These are phyloP conservation scores for Gracilaria domingensis DNA, from an alignment of 23 red algal species.

Conservation along the genomic window DNA sequence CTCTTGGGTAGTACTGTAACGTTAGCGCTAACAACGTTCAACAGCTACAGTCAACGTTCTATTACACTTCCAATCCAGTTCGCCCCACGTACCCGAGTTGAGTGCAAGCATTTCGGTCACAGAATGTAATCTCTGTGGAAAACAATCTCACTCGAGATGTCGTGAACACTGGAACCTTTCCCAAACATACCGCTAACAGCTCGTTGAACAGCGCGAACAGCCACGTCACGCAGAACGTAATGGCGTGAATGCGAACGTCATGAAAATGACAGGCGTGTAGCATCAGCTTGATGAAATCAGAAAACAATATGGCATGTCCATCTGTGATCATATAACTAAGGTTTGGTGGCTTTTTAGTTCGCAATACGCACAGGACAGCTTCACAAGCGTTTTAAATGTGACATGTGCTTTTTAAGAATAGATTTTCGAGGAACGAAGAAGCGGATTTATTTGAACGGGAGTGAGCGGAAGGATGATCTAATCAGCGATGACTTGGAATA, in stretches of 20 bases:
- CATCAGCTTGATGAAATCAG: constrained; percentile 19
- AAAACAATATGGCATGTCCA: constrained; percentile 39
- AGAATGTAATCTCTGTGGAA: constrained; percentile 41
- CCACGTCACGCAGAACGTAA: constrained; percentile 42
- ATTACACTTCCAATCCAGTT: neutral
- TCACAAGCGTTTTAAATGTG: constrained; percentile 60
- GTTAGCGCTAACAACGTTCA: too few relatives aligned
- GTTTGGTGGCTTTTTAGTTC: constrained; percentile 7
- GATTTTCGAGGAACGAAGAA: too few relatives aligned
- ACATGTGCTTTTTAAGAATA: constrained; percentile 51
- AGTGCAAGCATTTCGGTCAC: constrained; percentile 25
- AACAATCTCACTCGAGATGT: constrained; percentile 14
- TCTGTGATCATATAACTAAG: constrained; percentile 58
- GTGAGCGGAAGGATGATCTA: too few relatives aligned
- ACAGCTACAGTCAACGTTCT: too few relatives aligned
- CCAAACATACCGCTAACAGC: constrained; percentile 16
- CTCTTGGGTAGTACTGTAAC: too few relatives aligned
- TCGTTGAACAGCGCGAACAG: constrained; percentile 42
- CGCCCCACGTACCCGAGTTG: constrained; percentile 48
- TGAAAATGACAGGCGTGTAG: constrained; percentile 17
- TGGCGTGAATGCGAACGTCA: neutral
- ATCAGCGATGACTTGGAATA: too few relatives aligned
- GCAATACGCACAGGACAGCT: constrained; percentile 34
- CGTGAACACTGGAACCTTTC: constrained; percentile 35
- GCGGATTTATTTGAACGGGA: too few relatives aligned